Evolutionary conservation across 306 rosid species (phyloP), one percentile per base, ranked within the genome.

Genomic region (Canavalia gladiata): DNA sequence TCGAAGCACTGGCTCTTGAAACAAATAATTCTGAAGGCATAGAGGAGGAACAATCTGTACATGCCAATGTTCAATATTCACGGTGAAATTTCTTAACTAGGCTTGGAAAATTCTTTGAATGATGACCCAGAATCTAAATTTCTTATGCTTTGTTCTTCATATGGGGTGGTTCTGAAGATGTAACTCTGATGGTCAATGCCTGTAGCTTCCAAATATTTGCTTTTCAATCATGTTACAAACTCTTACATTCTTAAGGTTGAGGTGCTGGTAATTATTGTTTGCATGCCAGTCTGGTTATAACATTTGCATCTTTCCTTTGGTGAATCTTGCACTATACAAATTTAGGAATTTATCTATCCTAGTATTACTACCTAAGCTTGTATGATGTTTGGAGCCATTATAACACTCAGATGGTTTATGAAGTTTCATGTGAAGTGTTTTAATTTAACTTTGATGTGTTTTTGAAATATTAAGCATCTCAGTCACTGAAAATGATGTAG

Each of bases 1-100:
- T 96, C 42, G 99, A 94, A 88, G 99, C 97, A 68, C 90, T 94
- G 62, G 94, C 94, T 74, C 98, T 92, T 80, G 97, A 90, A 75
- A 92, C 89, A 76, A 87, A 72, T 72, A 77, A 81, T 7, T 67
- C 83, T 70, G 85, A 87, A 76, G 94, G 74, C 80, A 72, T 82
- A 28, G 95, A 87, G 71, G 96, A 75, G 69, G 97, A 96, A 68
- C 83, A 85, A 34, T 90, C 95, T 79, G 86, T 94, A 49, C 91
- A 92, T 81, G 95, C 87, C 84, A 90, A 72, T 50, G 62, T 76
- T 29, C 86, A 75, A 54, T 85, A 86, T 82, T 84, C 82, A 62
- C 87, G 91, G 98, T 96, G 86, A 89, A 68, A 56, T 39, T 74
- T 78, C 67, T 60, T 34, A 67, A 55, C 39, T 62, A 46, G 47